phyloP scores from a whole-genome alignment of 371 early-diverging fungal species.

The Mortierella sp. region DNA sequence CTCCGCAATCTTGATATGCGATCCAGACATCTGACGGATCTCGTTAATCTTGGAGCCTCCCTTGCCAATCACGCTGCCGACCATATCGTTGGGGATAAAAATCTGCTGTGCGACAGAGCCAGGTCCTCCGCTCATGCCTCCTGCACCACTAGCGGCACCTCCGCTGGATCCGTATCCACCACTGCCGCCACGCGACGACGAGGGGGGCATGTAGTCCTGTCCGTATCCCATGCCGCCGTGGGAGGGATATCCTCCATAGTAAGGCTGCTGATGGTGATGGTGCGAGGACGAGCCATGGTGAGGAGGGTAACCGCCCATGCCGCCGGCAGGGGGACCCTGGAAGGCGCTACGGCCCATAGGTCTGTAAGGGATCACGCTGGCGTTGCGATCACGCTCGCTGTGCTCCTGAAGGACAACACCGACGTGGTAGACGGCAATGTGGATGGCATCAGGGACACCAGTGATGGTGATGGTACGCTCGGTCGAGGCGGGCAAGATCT shows the following conservation, averaged over 20 bases:
- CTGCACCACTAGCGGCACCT: constrained; percentile 31
- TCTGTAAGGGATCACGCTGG: constrained; percentile 67
- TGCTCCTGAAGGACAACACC: constrained; percentile 75
- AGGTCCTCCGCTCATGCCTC: constrained; percentile 39
- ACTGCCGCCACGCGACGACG: constrained; percentile 29
- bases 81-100: constrained; percentile 88
- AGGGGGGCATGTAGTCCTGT: constrained; percentile 54
- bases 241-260: constrained; percentile 49
- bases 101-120: constrained; percentile 81
- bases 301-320: constrained; percentile 51
- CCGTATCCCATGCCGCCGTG: constrained; percentile 57
- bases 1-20: constrained; percentile 84
- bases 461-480: constrained; percentile 90
- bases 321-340: constrained; percentile 40
- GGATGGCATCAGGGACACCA: constrained; percentile 85
- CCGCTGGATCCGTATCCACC: constrained; percentile 34
- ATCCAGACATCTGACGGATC: constrained; percentile 82
- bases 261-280: constrained; percentile 44
- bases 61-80: constrained; percentile 91
- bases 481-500: constrained; percentile 77
- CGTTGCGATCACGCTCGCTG: constrained; percentile 63
- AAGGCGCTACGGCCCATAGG: constrained; percentile 66
- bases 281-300: constrained; percentile 37
- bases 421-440: constrained; percentile 84
- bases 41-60: constrained; percentile 90